Evolutionary conservation across 768 basidiomycete genomes (phyloP).

Genomic region (Pisolithus microcarpus): DNA sequence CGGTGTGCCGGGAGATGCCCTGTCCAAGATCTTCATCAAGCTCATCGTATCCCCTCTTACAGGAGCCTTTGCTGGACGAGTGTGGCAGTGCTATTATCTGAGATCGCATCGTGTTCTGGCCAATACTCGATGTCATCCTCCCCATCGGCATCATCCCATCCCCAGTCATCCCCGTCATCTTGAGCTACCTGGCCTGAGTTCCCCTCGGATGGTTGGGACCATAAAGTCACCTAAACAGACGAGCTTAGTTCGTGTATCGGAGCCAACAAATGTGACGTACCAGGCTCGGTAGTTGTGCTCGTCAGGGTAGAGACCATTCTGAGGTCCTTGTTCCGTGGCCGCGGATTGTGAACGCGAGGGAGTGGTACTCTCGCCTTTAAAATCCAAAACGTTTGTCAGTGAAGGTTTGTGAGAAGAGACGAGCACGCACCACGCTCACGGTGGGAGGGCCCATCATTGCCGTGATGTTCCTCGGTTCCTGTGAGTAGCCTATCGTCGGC

Average conservation of each 20-base stretch:
- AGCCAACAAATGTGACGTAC: conserved; percentile 10
- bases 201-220: conserved; percentile 9
- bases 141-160: conserved; percentile 42
- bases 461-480: background rate
- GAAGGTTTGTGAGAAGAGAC: background rate
- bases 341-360: conserved; percentile 5
- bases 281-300: conserved; percentile 25
- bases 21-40: conserved; percentile 35
- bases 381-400: conserved; percentile 6
- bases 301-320: conserved; percentile 4
- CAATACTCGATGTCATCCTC: conserved; percentile 36
- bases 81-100: conserved; percentile 48
- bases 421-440: background rate
- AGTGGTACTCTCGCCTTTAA: conserved; percentile 8
- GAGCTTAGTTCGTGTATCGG: background rate
- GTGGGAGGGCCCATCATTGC: conserved; percentile 3
- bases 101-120: conserved; percentile 41
- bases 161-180: conserved; percentile 18
- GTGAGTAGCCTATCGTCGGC: background rate
- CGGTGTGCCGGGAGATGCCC: conserved; percentile 35
- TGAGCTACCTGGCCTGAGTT: conserved; percentile 12
- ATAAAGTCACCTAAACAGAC: background rate
- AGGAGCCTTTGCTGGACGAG: conserved; percentile 47
- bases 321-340: conserved; percentile 6
- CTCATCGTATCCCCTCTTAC: conserved; percentile 44